A percentile compares a stretch with the other conserved stretches of the same genome.
Conservation (phyloP, 345 rosid species). For the Anastatica hierochuntica region DNA sequence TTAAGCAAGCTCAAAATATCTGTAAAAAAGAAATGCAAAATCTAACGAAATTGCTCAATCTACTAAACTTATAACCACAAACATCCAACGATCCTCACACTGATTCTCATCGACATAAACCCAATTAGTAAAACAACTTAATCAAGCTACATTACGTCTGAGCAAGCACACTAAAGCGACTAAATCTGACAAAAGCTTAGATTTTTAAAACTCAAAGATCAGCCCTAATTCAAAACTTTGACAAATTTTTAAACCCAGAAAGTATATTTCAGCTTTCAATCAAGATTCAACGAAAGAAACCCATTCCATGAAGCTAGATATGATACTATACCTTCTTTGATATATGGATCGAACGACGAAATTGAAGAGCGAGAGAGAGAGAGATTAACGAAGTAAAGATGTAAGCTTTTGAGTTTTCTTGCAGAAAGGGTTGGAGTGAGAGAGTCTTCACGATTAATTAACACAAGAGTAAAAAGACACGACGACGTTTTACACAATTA, state of each 20-base stretch:
- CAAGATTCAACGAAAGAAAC: too few relatives aligned
- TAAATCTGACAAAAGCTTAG: too few relatives aligned
- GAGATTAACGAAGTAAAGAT: slow-evolving; percentile 1
- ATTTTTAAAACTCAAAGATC: too few relatives aligned
- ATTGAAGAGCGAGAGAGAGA: not conserved
- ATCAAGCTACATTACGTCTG: too few relatives aligned
- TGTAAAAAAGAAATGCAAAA: not conserved
- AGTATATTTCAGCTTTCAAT: too few relatives aligned
- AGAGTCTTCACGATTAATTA: not conserved
- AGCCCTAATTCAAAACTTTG: too few relatives aligned
- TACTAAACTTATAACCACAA: too few relatives aligned
- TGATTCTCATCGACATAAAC: not conserved
- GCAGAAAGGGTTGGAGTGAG: slow-evolving; percentile 3
- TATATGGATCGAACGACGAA: slow-evolving; percentile 3
- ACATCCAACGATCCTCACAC: not conserved
- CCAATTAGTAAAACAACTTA: too few relatives aligned
- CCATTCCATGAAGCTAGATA: too few relatives aligned
- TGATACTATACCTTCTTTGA: slow-evolving; percentile 8
- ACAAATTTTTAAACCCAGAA: too few relatives aligned
- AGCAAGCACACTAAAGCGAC: too few relatives aligned
- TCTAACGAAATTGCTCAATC: too few relatives aligned
- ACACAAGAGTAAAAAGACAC: not conserved
- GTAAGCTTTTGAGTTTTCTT: slow-evolving; percentile 17
- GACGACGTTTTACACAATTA: not conserved
- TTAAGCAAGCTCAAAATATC: slow-evolving; percentile 1